phyloP scores from a whole-genome alignment of 2,329 filamentous ascomycete genomes.

The Diaporthe amygdali region DNA sequence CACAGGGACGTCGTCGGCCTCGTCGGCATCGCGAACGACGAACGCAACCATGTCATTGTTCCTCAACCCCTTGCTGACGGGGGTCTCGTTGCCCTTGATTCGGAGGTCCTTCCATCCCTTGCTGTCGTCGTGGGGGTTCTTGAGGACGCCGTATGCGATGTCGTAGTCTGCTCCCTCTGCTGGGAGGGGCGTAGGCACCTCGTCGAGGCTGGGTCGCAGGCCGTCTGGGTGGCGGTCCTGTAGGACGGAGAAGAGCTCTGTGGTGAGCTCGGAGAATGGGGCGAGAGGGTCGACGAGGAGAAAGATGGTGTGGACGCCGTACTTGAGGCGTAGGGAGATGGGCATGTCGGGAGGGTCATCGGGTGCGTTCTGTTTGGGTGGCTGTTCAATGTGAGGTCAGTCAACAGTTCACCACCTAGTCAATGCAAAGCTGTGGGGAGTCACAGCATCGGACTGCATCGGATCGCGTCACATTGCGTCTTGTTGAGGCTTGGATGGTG shows the following conservation, averaged over 20 bases:
- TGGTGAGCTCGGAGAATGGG: slow-evolving; percentile 61
- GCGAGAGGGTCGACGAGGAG: slow-evolving; percentile 66
- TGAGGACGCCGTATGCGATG: slow-evolving; percentile 53
- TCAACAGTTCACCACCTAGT: background rate
- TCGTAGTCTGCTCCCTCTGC: slow-evolving; percentile 43
- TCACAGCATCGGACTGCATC: background rate
- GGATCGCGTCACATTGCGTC: background rate
- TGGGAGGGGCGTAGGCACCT: slow-evolving; percentile 45
- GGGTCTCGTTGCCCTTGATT: slow-evolving; percentile 42
- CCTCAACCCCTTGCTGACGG: slow-evolving; percentile 47
- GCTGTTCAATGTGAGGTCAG: slow-evolving; percentile 12
- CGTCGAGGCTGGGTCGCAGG: slow-evolving; percentile 42
- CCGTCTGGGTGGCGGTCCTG: slow-evolving; percentile 61
- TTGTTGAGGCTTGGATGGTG: background rate
- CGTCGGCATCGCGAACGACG: slow-evolving; percentile 44
- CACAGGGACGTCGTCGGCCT: slow-evolving; percentile 41
- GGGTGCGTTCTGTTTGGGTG: slow-evolving; percentile 6
- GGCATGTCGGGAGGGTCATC: slow-evolving; percentile 47
- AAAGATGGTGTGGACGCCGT: slow-evolving; percentile 73
- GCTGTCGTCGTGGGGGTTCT: slow-evolving; percentile 47
- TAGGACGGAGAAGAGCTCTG: slow-evolving; percentile 63
- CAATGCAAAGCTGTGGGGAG: too few relatives aligned
- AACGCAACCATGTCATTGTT: slow-evolving; percentile 58
- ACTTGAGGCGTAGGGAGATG: slow-evolving; percentile 74
- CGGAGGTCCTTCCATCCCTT: slow-evolving; percentile 57